Evolutionary conservation across 2,329 filamentous ascomycete genomes (phyloP).

Genomic region (Pseudogymnoascus sp.): DNA sequence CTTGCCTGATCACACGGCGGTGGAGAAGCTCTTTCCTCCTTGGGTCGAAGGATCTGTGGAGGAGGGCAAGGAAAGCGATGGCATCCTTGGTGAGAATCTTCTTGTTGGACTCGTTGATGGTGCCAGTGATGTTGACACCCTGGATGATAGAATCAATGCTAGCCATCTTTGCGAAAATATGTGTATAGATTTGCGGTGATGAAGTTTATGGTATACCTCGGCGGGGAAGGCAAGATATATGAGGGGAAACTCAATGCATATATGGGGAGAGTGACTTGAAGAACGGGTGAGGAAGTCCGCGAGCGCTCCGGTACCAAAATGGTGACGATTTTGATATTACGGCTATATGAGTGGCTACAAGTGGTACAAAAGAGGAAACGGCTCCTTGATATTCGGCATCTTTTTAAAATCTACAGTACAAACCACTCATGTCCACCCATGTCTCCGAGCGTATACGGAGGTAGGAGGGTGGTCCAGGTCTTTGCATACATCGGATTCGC

Average conservation of each 20-base stretch:
- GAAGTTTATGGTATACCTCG: conserved; percentile 1
- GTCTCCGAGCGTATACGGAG: conserved; percentile 9
- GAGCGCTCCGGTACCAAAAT: conserved; percentile 3
- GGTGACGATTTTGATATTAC: conserved; percentile 9
- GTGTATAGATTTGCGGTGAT: conserved; percentile 4
- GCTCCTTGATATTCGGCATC: not conserved
- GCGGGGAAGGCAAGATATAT: conserved; percentile 12
- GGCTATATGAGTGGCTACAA: not conserved
- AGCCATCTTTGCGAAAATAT: conserved; percentile 48
- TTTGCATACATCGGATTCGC: conserved; percentile 9
- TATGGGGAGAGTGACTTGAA: conserved; percentile 8
- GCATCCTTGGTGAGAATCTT: conserved; percentile 91
- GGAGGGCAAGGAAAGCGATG: conserved; percentile 82
- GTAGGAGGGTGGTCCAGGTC: not conserved
- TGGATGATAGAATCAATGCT: conserved; percentile 71
- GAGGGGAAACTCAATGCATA: conserved; percentile 13
- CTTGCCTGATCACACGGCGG: conserved; percentile 78
- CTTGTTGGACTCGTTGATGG: conserved; percentile 69
- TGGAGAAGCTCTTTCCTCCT: conserved; percentile 85
- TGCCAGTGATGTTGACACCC: conserved; percentile 80
- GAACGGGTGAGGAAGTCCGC: conserved; percentile 11
- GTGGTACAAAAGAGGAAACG: not conserved
- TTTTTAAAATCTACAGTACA: conserved; percentile 1
- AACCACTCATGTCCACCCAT: not conserved
- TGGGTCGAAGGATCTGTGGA: conserved; percentile 90